These are phyloP conservation scores for Amphibolis antarctica DNA, from an alignment of 106 monocot species.

Conservation along the genomic window DNA sequence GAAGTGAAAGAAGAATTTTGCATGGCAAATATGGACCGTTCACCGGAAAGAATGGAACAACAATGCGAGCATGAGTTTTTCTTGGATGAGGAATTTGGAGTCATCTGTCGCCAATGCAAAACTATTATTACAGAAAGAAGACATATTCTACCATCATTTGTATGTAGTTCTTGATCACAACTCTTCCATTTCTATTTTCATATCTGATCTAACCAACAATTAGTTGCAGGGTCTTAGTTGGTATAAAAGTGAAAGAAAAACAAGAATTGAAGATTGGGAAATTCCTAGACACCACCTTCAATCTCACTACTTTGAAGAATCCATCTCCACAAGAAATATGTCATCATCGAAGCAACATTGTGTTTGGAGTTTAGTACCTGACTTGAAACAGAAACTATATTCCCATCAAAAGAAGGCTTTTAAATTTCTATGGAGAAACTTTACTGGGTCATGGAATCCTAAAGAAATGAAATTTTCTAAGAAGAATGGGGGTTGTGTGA, in stretches of 20 bases:
- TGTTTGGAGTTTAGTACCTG: conserved; percentile 45
- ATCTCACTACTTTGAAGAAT: conserved; percentile 3
- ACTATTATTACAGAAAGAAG: conserved; percentile 43
- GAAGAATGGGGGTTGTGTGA: conserved; percentile 58
- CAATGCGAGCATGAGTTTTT: conserved; percentile 44
- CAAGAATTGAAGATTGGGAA: neutral
- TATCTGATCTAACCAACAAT: too few relatives aligned
- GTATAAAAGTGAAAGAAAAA: conserved; percentile 10
- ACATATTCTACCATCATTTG: conserved; percentile 49
- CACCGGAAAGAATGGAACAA: conserved; percentile 15
- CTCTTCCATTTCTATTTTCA: conserved; percentile 1
- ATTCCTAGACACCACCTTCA: conserved; percentile 10
- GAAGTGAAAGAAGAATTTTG: conserved; percentile 15
- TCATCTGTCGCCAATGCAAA: conserved; percentile 43
- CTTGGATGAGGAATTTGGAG: conserved; percentile 55
- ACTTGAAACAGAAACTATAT: conserved; percentile 35
- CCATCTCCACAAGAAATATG: conserved; percentile 11
- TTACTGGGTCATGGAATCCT: conserved; percentile 36
- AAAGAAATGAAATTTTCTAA: conserved; percentile 21
- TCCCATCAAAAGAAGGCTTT: conserved; percentile 61
- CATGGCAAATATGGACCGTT: neutral
- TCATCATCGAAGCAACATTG: conserved; percentile 11
- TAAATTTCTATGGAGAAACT: conserved; percentile 68
- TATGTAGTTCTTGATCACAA: conserved; percentile 18
- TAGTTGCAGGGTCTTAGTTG: conserved; percentile 12